Base-by-base conservation (phyloP, 768 basidiomycete genomes). In the Porphyrellus cyaneotinctus region DNA sequence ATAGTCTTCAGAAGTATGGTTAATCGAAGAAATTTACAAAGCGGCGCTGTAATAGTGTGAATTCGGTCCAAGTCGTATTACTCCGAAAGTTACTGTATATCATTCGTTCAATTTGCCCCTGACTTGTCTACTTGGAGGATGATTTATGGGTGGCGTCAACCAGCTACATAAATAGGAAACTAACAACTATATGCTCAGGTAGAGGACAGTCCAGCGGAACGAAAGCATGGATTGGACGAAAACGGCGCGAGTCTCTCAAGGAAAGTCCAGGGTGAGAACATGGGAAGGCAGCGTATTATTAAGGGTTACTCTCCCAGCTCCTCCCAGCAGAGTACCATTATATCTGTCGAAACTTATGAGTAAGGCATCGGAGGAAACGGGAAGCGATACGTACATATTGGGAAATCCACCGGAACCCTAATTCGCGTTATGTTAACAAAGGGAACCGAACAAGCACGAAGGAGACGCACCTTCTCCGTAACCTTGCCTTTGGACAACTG, bases 401-500 rank as follows among this genome's bases (percentile, higher is more conserved):
- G 58, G 91, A 94, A 54, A 97, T 65, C 94, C 94, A 97, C 61
- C 93, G 85, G 89, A 95, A 93, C 53, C 88, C 87, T 88, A 20
- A 33, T 33, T 24, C 41, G 8, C 9, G 41, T 52, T 35, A 30
- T n/a, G 38, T 54, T 20, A 61, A 49, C 47, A 37, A 53, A 32
- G 18, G 32, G n/a, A 49, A 47, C 17, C 28, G 22, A 38, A 30
- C 23, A 42, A 32, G 26, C 2, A 26, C 20, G 12, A 22, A 43
- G 46, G 33, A 53, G 35, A 53, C 75, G 44, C 51, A 84, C 95
- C 95, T 76, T 98, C 95, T 54, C 94, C 95, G 70, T 99, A 98
- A 45, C 95, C 95, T 72, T 97, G 94, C 70, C 95, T 82, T 81
- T 95, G 93, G 51, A 99, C 97, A 51, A 99, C 97, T 14, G 97